phyloP scores from a whole-genome alignment of 352 stramenopile genomes.

The Phytophthora palmivora region DNA sequence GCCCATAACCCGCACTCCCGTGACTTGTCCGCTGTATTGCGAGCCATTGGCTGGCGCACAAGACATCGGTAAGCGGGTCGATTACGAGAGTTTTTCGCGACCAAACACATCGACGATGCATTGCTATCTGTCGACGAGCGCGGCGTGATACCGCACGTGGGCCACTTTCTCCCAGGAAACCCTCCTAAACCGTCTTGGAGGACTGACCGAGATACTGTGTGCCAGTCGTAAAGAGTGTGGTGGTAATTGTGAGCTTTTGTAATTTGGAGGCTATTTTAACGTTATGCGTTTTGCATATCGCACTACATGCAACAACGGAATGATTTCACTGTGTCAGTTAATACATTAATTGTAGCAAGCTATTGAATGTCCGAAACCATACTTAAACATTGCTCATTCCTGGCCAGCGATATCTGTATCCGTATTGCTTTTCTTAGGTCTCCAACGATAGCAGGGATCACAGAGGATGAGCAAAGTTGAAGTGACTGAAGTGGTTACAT shows the following conservation, averaged over 20 bases:
- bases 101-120: slow-evolving; percentile 7
- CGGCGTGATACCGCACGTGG: too few relatives aligned
- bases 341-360: background rate
- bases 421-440: background rate
- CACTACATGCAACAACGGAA: slow-evolving; percentile 10
- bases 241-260: too few relatives aligned
- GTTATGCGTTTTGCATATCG: too few relatives aligned
- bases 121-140: slow-evolving; percentile 20
- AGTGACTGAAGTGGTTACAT: background rate
- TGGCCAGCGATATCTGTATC: too few relatives aligned
- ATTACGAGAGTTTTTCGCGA: slow-evolving; percentile 23
- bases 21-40: slow-evolving; percentile 21
- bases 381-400: too few relatives aligned
- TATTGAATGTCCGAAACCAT: background rate
- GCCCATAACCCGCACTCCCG: slow-evolving; percentile 3
- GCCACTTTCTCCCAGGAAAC: too few relatives aligned
- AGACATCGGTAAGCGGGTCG: slow-evolving; percentile 27
- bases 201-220: too few relatives aligned
- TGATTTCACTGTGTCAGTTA: background rate
- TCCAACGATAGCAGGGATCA: background rate
- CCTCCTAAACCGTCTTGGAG: too few relatives aligned
- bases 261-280: too few relatives aligned
- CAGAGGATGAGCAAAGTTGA: background rate
- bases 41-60: slow-evolving; percentile 28
- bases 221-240: too few relatives aligned